A percentile compares a stretch with the other conserved stretches of the same genome.
phyloP scores from a whole-genome alignment of 768 basidiomycete species.

The Kwoniella heveanensis region DNA sequence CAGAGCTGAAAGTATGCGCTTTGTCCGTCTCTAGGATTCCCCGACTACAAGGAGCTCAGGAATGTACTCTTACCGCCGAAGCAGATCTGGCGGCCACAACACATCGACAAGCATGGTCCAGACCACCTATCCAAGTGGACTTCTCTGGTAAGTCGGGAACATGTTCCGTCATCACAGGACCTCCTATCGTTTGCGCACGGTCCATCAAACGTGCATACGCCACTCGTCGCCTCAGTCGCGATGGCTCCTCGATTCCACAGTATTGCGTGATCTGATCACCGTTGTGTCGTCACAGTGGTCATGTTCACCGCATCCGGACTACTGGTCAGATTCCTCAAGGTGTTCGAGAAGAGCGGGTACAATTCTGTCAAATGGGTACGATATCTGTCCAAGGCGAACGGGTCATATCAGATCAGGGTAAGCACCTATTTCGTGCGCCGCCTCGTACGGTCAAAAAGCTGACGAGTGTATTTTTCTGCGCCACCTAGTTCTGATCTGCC shows the following conservation, averaged over 20 bases:
- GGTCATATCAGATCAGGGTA: constrained; percentile 90
- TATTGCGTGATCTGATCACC: not conserved
- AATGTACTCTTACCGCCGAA: constrained; percentile 78
- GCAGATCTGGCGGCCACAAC: constrained; percentile 87
- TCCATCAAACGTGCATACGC: too few relatives aligned
- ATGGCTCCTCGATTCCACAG: too few relatives aligned
- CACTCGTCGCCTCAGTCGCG: too few relatives aligned
- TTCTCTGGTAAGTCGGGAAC: constrained; percentile 64
- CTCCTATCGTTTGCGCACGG: too few relatives aligned
- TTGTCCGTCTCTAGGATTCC: constrained; percentile 67
- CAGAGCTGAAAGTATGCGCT: not conserved
- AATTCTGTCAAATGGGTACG: constrained; percentile 95
- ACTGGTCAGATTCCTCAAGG: constrained; percentile 94
- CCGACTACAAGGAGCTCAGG: constrained; percentile 87
- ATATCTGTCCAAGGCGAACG: constrained; percentile 90
- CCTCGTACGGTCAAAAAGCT: not conserved
- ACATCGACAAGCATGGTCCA: constrained; percentile 90
- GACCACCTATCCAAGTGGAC: constrained; percentile 96
- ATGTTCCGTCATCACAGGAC: not conserved
- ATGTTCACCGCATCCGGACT: constrained; percentile 98
- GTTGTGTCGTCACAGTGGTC: constrained; percentile 69
- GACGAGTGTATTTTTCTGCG: not conserved
- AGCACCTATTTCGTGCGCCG: constrained; percentile 53
- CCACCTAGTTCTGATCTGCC: not conserved
- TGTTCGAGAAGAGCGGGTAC: constrained; percentile 94